These are phyloP conservation scores for Roridomyces roridus DNA, from an alignment of 768 basidiomycete species.

Conservation along the genomic window DNA sequence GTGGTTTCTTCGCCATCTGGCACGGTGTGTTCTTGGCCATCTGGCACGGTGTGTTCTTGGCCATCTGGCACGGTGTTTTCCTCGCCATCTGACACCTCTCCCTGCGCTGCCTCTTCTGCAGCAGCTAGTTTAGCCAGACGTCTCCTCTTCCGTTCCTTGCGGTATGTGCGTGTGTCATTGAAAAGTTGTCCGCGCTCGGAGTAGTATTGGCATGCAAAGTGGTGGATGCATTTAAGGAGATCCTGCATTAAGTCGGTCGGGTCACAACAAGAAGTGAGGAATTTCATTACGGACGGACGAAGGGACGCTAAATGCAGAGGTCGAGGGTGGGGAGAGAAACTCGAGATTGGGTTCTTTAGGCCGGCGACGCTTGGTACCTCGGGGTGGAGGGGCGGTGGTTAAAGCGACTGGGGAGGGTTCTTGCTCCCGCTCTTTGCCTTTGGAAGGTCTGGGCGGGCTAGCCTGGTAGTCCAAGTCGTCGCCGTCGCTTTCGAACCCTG, in stretches of 20 bases:
- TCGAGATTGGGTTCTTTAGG: too few species aligned
- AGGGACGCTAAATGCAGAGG: slow-evolving; percentile 14
- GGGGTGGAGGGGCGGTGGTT: too few species aligned
- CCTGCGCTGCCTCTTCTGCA: slow-evolving; percentile 7
- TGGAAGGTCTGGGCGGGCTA: too few species aligned
- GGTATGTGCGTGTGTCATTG: slow-evolving; percentile 54
- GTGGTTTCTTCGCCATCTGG: too few species aligned
- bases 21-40: too few species aligned
- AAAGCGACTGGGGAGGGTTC: too few species aligned
- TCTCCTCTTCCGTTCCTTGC: slow-evolving; percentile 37
- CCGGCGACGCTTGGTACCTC: too few species aligned
- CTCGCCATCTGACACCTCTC: slow-evolving; percentile 5
- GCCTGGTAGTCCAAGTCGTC: too few species aligned
- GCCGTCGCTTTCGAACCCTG: too few species aligned
- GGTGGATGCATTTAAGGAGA: slow-evolving; percentile 55
- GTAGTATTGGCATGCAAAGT: slow-evolving; percentile 60
- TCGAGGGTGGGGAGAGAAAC: not conserved
- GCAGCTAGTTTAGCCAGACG: slow-evolving; percentile 11
- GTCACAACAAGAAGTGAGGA: not conserved
- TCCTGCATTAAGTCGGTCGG: slow-evolving; percentile 38
- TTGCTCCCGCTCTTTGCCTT: too few species aligned
- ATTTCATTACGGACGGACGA: slow-evolving; percentile 23
- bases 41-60: too few species aligned
- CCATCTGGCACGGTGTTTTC: too few species aligned
- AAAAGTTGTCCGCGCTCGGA: slow-evolving; percentile 63